These are phyloP conservation scores for Sporothrix pseudoabietina DNA, from an alignment of 2,329 filamentous ascomycete species.

Conservation along the genomic window DNA sequence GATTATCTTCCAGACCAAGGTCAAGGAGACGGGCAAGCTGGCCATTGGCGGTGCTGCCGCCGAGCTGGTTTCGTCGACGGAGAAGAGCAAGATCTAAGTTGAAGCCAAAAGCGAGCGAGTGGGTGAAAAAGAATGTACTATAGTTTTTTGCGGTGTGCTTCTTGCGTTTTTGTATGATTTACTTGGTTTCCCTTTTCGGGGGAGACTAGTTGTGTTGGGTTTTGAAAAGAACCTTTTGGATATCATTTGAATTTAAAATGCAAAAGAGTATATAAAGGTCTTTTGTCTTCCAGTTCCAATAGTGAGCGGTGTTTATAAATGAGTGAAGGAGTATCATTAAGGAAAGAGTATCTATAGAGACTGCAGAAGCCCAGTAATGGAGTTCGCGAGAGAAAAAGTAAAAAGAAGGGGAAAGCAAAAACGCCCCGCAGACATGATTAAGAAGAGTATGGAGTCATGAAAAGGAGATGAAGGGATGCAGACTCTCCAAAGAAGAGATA, in stretches of 20 bases:
- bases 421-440: constrained; percentile 4
- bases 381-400: neutral
- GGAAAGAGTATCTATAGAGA: neutral
- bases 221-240: neutral
- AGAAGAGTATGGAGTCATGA: constrained; percentile 8
- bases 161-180: constrained; percentile 19
- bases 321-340: neutral
- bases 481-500: neutral
- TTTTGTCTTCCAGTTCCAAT: neutral
- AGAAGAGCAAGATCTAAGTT: constrained; percentile 40
- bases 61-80: constrained; percentile 57
- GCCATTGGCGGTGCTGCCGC: constrained; percentile 80
- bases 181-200: neutral
- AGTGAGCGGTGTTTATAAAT: neutral
- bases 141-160: neutral
- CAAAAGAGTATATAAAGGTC: constrained; percentile 14
- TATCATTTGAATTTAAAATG: neutral
- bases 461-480: neutral
- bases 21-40: constrained; percentile 90
- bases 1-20: constrained; percentile 81
- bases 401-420: neutral
- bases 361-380: neutral
- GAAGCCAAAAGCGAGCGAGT: too few species aligned
- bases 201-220: neutral
- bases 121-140: constrained; percentile 18